phyloP scores from a whole-genome alignment of 345 rosid species.

The Heritiera fomes region DNA sequence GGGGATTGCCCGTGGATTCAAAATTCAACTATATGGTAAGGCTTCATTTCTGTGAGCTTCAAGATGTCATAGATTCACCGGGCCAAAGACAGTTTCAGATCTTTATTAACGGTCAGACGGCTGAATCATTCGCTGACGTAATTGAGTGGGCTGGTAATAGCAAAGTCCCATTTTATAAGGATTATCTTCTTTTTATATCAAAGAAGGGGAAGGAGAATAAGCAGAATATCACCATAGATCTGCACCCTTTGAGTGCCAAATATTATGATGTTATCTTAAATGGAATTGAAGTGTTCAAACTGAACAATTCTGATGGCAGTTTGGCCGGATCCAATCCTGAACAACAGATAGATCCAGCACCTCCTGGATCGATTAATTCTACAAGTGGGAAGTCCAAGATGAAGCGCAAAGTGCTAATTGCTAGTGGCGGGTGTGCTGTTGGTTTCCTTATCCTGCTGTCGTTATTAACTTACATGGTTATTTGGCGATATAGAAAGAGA shows the following conservation, averaged over 20 bases:
- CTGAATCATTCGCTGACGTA: conserved; percentile 41
- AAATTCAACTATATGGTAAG: neutral
- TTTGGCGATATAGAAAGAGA: neutral
- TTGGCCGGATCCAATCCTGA: too few species aligned
- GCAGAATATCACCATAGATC: neutral
- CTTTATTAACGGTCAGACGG: conserved; percentile 46
- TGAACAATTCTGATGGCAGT: too few species aligned
- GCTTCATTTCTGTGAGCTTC: too few species aligned
- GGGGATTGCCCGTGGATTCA: conserved; percentile 51
- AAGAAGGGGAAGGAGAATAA: neutral
- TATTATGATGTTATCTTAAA: conserved; percentile 44
- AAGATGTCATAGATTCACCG: neutral
- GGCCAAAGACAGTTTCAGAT: conserved; percentile 45
- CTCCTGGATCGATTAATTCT: too few species aligned
- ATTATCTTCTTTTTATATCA: conserved; percentile 46
- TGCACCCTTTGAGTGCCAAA: conserved; percentile 32
- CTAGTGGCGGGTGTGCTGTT: too few species aligned
- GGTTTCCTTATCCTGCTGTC: too few species aligned
- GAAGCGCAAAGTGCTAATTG: too few species aligned
- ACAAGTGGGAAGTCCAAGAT: too few species aligned
- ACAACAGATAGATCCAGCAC: too few species aligned
- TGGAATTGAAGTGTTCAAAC: too few species aligned
- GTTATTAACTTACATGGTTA: too few species aligned
- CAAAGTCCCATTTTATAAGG: conserved; percentile 36
- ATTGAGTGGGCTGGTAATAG: conserved; percentile 19